Conservation (phyloP, 2,329 filamentous ascomycete genomes). For the Pseudogymnoascus destructans region DNA sequence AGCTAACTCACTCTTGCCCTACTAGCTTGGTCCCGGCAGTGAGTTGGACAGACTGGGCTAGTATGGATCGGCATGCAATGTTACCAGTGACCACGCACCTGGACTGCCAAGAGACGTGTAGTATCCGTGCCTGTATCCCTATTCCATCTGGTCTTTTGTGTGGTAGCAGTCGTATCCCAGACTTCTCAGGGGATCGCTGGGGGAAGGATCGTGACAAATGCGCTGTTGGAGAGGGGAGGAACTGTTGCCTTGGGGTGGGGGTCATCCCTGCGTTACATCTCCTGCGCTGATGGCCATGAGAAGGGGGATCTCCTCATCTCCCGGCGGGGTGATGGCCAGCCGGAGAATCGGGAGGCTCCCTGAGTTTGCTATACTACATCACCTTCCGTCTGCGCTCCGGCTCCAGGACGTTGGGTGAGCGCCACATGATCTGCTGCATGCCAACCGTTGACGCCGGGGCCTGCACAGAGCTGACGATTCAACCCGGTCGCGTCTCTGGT, state of each 20-base stretch:
- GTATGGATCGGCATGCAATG: slow-evolving; percentile 5
- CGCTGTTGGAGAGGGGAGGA: neutral
- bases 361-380: neutral
- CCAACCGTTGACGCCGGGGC: neutral
- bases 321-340: neutral
- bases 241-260: neutral
- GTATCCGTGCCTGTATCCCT: slow-evolving; percentile 7
- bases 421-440: slow-evolving; percentile 1
- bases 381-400: neutral
- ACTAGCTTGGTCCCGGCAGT: neutral
- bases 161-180: neutral
- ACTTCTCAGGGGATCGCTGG: slow-evolving; percentile 6
- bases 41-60: neutral
- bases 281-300: neutral
- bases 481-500: neutral
- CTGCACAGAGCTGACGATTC: neutral
- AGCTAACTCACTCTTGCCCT: neutral
- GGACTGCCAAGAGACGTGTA: neutral
- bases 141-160: neutral
- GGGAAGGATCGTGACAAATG: slow-evolving; percentile 1
- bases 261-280: slow-evolving; percentile 1
- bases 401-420: neutral
- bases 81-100: slow-evolving; percentile 7
- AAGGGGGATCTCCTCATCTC: neutral
- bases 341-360: neutral